Conservation (phyloP, 2,329 filamentous ascomycete genomes). For the Verruconis gallopava region DNA sequence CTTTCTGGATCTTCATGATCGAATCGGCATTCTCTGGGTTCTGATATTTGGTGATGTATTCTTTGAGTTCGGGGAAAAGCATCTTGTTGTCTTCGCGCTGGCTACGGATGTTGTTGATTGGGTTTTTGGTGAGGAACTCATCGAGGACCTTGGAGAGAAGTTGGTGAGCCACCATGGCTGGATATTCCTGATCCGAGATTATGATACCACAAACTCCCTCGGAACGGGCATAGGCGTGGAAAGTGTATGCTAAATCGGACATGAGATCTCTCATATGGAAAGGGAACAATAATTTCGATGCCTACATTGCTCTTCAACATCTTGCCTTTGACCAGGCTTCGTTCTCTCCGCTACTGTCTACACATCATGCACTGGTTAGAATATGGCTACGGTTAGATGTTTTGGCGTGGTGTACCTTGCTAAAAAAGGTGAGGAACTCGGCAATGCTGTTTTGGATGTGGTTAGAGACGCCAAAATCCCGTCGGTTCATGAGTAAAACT, state of each 20-base stretch:
- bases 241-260: constrained; percentile 45
- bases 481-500: constrained; percentile 15
- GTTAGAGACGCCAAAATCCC: neutral
- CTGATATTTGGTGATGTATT: constrained; percentile 69
- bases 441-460: neutral
- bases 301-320: constrained; percentile 68
- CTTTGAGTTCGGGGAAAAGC: constrained; percentile 60
- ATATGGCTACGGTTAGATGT: no score
- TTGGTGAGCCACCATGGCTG: constrained; percentile 69
- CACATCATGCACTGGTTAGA: neutral
- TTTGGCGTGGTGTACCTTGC: neutral
- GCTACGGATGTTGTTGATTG: constrained; percentile 52
- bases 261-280: no score
- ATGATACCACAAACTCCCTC: constrained; percentile 36
- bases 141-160: constrained; percentile 77
- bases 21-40: constrained; percentile 81
- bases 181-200: constrained; percentile 36
- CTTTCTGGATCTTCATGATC: constrained; percentile 90
- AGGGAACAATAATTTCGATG: no score
- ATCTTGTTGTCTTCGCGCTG: constrained; percentile 38
- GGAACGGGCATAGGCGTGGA: constrained; percentile 33
- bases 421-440: constrained; percentile 1
- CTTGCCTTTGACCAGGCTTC: constrained; percentile 65
- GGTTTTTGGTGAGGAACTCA: constrained; percentile 70
- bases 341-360: constrained; percentile 56